Base-by-base conservation (phyloP, 192 early-diverging fungal species). In the Podila horticola region DNA sequence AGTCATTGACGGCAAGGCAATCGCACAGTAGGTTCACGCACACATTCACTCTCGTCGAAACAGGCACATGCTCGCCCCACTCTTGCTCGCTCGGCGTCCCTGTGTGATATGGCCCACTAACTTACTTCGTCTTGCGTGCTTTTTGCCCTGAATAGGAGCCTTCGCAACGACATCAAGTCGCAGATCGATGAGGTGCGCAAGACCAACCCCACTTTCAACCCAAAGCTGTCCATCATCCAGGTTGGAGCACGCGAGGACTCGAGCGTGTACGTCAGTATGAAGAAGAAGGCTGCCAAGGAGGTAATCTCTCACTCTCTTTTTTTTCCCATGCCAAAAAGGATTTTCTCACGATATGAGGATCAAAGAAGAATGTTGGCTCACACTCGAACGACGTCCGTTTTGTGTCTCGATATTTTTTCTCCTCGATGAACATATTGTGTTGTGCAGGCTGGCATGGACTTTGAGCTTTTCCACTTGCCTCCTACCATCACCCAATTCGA, bases 201-300 rank as follows among this genome's bases (percentile, higher is more conserved):
- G 66, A 81, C 75, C 31, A 84, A 92, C 65, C 91, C 92, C 62
- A 83, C 84, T 52, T 96, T 96, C 84, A 82, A 74, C 59, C 96
- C 97, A 57, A 94, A 95, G 70, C 89, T 99, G 5, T 90, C 94
- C 19, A 93, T 98, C 26, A 85, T 99, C 62, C 96, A 99, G 86
- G 97, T 99, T 33, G 98, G 98, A 51, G 87, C 62, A 26, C 93
- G 97, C 51, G 96, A 97, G 67, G 98, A 99, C 86, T 98, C 97
- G 26, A 92, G 90, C 67, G 88, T 95, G 45, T 99, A 99, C 85
- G 94, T 98, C 60, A 87, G 91, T 60, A 95, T 97, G 91, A 99
- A 99, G 88, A 85, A 92, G 82, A 94, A 92, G 83, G 96, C 97
- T 31, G 95, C 94, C 62, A 87, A 86, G 36, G 96, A 98, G 88